phyloP scores from a whole-genome alignment of 2,329 filamentous ascomycete genomes.

The Cladosporium sp. region DNA sequence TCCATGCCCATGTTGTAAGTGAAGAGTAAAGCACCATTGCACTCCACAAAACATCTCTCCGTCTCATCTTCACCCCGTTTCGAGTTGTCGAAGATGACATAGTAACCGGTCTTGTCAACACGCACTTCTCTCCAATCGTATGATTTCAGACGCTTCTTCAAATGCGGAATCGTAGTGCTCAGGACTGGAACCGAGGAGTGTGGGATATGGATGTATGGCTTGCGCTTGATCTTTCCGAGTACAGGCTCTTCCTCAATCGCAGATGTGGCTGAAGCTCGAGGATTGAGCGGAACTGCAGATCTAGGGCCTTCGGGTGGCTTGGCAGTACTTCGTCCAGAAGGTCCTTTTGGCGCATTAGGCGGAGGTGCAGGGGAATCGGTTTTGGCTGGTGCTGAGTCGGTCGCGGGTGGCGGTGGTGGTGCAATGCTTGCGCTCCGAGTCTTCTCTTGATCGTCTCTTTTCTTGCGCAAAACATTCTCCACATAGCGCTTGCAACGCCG shows the following conservation, averaged over 20 bases:
- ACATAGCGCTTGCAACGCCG: slow-evolving; percentile 75
- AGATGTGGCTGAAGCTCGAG: slow-evolving; percentile 43
- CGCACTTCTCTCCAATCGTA: slow-evolving; percentile 78
- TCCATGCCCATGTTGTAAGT: slow-evolving; percentile 93
- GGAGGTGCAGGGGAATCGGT: slow-evolving; percentile 58
- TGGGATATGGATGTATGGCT: slow-evolving; percentile 89
- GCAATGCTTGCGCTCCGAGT: slow-evolving; percentile 31
- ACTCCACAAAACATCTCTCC: slow-evolving; percentile 70
- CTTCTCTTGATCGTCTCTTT: slow-evolving; percentile 56
- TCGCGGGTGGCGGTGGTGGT: slow-evolving; percentile 26
- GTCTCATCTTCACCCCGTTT: slow-evolving; percentile 73
- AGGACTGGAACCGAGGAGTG: slow-evolving; percentile 82
- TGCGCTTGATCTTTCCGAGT: slow-evolving; percentile 63
- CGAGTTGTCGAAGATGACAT: slow-evolving; percentile 80
- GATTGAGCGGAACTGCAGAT: slow-evolving; percentile 40
- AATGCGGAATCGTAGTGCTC: slow-evolving; percentile 76
- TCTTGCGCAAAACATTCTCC: slow-evolving; percentile 65
- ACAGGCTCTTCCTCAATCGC: slow-evolving; percentile 60
- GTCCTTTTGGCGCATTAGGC: slow-evolving; percentile 81
- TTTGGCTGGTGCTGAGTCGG: slow-evolving; percentile 27
- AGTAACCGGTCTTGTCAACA: slow-evolving; percentile 82
- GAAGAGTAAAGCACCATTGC: slow-evolving; percentile 79
- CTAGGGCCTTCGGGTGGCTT: slow-evolving; percentile 32
- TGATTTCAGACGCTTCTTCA: slow-evolving; percentile 82
- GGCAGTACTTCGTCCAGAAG: slow-evolving; percentile 53